A percentile compares a stretch with the other conserved stretches of the same genome.
Evolutionary conservation across 2,329 filamentous ascomycete genomes (phyloP).

Genomic region (Ceratocystis ficicola): DNA sequence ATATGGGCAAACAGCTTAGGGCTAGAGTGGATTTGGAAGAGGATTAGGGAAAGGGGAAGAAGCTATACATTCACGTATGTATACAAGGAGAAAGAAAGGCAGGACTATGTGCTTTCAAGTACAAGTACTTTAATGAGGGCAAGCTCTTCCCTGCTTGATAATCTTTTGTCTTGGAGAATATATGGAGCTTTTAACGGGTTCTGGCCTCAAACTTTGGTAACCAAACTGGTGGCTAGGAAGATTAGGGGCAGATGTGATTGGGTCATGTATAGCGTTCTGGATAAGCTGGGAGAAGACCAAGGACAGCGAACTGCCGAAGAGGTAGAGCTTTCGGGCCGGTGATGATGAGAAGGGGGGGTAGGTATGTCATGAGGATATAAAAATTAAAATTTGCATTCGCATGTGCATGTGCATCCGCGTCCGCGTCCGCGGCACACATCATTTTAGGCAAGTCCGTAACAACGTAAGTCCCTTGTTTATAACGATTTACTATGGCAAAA

Average conservation of each 20-base stretch:
- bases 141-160: neutral
- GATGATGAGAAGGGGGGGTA: neutral
- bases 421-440: neutral
- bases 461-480: neutral
- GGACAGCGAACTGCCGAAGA: neutral
- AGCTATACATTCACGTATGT: neutral
- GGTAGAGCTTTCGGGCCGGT: neutral
- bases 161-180: neutral
- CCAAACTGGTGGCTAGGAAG: neutral
- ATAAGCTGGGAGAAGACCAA: neutral
- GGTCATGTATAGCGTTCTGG: neutral
- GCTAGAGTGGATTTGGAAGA: neutral
- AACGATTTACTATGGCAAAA: neutral
- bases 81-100: neutral
- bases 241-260: neutral
- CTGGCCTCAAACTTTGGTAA: slow-evolving; percentile 3
- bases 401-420: neutral
- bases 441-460: neutral
- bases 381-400: neutral
- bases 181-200: neutral
- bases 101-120: neutral
- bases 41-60: neutral
- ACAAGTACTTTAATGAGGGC: neutral
- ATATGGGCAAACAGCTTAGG: neutral
- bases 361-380: neutral